Percentiles rank a stretch among this genome's conserved stretches.
Conservation (phyloP, 352 stramenopile species). For the Phytophthora europaea region DNA sequence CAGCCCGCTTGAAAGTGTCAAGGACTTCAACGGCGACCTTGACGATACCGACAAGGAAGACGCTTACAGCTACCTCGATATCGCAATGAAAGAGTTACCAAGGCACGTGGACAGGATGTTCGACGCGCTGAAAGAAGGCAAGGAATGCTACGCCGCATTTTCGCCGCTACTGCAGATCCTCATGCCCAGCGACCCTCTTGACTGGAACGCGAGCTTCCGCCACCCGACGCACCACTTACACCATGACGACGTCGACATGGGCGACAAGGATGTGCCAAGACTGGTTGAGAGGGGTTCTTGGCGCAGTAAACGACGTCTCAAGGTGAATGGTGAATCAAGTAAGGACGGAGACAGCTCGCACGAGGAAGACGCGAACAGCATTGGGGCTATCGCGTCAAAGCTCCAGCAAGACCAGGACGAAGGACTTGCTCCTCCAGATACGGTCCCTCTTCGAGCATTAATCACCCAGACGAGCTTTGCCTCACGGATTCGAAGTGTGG, state of each 20-base stretch:
- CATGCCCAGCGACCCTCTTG: slow-evolving; percentile 41
- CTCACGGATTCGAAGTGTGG: slow-evolving; percentile 25
- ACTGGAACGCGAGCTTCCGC: slow-evolving; percentile 43
- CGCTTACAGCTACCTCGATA: not conserved
- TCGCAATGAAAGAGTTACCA: slow-evolving; percentile 10
- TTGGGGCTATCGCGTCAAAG: not conserved
- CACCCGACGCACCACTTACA: not conserved
- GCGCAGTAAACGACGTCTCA: slow-evolving; percentile 25
- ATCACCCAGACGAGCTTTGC: slow-evolving; percentile 10
- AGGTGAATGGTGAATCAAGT: not conserved
- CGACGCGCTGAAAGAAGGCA: slow-evolving; percentile 30
- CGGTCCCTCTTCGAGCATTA: not conserved
- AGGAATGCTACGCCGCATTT: slow-evolving; percentile 56
- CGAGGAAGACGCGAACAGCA: not conserved
- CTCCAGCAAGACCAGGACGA: slow-evolving; percentile 2
- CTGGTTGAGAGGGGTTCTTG: slow-evolving; percentile 9
- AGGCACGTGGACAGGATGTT: slow-evolving; percentile 38
- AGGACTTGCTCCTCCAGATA: slow-evolving; percentile 5
- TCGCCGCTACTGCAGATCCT: slow-evolving; percentile 51
- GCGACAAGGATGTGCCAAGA: not conserved
- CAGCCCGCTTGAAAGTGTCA: not conserved
- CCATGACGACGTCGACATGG: not conserved
- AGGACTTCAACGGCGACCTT: slow-evolving; percentile 11
- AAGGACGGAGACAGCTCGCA: not conserved
- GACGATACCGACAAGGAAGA: not conserved